A percentile compares a stretch with the other conserved stretches of the same genome.
phyloP scores from a whole-genome alignment of 441 rosid genomes.

The Syzygium syzygioides region DNA sequence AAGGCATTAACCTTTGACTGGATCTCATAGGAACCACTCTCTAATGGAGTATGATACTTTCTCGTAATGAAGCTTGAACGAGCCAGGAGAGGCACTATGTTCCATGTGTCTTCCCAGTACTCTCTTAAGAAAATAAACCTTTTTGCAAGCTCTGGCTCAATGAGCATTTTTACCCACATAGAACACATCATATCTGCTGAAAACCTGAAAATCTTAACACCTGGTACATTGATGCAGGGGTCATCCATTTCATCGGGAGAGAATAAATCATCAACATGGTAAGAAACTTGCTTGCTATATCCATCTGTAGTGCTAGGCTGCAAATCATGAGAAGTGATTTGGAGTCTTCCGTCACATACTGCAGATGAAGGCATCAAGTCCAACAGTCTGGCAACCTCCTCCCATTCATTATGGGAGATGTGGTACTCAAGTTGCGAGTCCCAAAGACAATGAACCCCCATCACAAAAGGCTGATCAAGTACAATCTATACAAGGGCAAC shows the following conservation, averaged over 20 bases:
- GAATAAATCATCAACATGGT: conserved; percentile 44
- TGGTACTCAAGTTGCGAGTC: conserved; percentile 94
- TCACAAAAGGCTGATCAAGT: conserved; percentile 90
- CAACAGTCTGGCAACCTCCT: conserved; percentile 79
- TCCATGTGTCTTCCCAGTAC: conserved; percentile 83
- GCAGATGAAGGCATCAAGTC: conserved; percentile 70
- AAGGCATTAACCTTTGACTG: conserved; percentile 43
- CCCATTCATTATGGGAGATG: conserved; percentile 89
- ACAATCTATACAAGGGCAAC: conserved; percentile 60
- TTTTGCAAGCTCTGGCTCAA: conserved; percentile 90
- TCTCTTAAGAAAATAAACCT: conserved; percentile 78
- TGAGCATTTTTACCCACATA: conserved; percentile 62
- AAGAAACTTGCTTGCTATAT: conserved; percentile 34
- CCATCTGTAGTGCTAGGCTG: conserved; percentile 45
- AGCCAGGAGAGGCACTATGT: conserved; percentile 71
- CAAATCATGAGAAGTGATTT: conserved; percentile 61
- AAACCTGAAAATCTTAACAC: conserved; percentile 61
- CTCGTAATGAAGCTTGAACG: conserved; percentile 68
- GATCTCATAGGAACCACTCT: conserved; percentile 37
- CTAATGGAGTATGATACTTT: conserved; percentile 30
- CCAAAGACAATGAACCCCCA: conserved; percentile 97
- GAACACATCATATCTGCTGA: conserved; percentile 56
- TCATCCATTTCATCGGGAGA: conserved; percentile 82
- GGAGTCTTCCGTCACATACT: conserved; percentile 71
- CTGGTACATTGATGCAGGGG: conserved; percentile 81